Percentiles rank a stretch among this genome's conserved stretches.
These are phyloP conservation scores for Oxalis stricta DNA, from an alignment of 441 rosid species.

Conservation along the genomic window DNA sequence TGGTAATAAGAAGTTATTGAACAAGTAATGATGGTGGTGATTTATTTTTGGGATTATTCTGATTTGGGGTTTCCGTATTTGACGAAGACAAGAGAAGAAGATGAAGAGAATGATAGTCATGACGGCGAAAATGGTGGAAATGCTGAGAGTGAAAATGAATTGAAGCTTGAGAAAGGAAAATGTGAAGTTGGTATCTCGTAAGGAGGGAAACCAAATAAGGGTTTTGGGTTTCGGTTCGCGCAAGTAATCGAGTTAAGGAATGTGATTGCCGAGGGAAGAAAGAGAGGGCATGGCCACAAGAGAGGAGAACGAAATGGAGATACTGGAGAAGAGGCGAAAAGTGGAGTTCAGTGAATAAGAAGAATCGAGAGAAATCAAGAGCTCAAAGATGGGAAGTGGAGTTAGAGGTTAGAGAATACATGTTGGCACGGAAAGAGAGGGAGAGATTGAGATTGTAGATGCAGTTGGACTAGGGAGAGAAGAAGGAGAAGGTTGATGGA, in stretches of 20 bases:
- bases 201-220: conserved; percentile 19
- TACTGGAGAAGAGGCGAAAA: conserved; percentile 25
- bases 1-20: neutral
- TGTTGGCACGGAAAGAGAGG: conserved; percentile 30
- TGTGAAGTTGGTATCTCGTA: conserved; percentile 14
- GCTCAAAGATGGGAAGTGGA: conserved; percentile 35
- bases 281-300: conserved; percentile 33
- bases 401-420: conserved; percentile 41
- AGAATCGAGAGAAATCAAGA: conserved; percentile 27
- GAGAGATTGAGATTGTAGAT: conserved; percentile 31
- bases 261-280: conserved; percentile 41
- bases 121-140: conserved; percentile 21
- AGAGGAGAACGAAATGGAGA: conserved; percentile 14
- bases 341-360: conserved; percentile 22
- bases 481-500: conserved; percentile 38
- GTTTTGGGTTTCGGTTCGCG: conserved; percentile 30
- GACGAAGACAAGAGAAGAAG: conserved; percentile 43
- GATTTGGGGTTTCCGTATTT: conserved; percentile 35
- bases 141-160: conserved; percentile 15
- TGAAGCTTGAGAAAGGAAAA: conserved; percentile 13
- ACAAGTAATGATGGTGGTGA: conserved; percentile 16
- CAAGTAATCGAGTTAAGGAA: conserved; percentile 44
- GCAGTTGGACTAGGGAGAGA: conserved; percentile 38
- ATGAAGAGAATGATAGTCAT: conserved; percentile 25
- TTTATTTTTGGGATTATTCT: conserved; percentile 40